Conservation (phyloP, 164 flowering plant genomes). For the Sedum album region DNA sequence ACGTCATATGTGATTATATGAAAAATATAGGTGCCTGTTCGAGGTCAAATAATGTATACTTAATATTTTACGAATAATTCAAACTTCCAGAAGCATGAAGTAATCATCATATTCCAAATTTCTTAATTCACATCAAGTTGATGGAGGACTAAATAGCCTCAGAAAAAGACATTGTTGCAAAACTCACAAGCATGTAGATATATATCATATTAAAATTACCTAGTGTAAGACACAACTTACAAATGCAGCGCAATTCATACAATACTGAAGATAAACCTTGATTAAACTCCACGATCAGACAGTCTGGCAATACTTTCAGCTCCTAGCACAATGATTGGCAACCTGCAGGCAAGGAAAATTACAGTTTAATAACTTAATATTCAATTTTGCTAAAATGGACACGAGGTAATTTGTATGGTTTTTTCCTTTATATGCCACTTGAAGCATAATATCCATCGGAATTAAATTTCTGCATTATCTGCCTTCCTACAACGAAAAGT, state of each 20-base stretch:
- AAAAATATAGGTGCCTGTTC: not conserved
- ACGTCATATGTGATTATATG: not conserved
- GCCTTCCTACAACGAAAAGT: too few relatives aligned
- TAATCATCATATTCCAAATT: not conserved
- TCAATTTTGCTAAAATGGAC: too few relatives aligned
- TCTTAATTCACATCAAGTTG: not conserved
- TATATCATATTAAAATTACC: not conserved
- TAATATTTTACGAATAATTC: not conserved
- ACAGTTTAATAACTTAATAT: not conserved
- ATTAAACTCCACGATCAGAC: not conserved
- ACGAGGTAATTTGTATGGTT: too few relatives aligned
- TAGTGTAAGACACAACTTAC: not conserved
- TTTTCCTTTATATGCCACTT: too few relatives aligned
- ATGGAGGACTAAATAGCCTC: not conserved
- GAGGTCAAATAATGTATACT: not conserved
- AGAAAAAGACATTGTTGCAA: not conserved
- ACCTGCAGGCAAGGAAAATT: not conserved
- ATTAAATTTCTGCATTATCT: too few relatives aligned
- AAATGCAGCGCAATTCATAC: not conserved
- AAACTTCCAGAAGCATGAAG: slow-evolving; percentile 5
- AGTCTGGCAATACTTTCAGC: not conserved
- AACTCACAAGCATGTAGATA: not conserved
- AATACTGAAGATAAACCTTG: not conserved
- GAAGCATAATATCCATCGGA: too few relatives aligned
- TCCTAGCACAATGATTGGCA: not conserved